These are phyloP conservation scores for Pythium guiyangense DNA, from an alignment of 352 stramenopile species.

Conservation along the genomic window DNA sequence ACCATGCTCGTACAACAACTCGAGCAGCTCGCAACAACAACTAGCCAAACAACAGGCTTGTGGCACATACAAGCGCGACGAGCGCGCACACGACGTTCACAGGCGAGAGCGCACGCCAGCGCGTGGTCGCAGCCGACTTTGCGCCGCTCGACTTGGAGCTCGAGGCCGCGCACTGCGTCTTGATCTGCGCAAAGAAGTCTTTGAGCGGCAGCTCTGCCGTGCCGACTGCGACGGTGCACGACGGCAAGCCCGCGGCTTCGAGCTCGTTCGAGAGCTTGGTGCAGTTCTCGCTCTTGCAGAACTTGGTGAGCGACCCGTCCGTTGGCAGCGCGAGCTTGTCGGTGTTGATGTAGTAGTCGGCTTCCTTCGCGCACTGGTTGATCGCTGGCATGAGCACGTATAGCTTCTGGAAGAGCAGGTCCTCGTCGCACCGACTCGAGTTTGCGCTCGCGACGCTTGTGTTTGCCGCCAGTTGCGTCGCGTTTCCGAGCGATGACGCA, in stretches of 20 bases:
- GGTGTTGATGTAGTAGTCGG: conserved; percentile 29
- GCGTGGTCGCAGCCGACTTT: background rate
- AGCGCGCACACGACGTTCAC: background rate
- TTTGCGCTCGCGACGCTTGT: background rate
- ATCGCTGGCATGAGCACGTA: conserved; percentile 46
- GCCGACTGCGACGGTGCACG: conserved; percentile 23
- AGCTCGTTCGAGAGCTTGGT: conserved; percentile 26
- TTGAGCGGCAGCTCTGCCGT: conserved; percentile 24
- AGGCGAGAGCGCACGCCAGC: background rate
- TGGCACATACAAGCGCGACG: background rate
- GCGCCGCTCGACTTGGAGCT: conserved; percentile 1
- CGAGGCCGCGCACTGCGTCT: conserved; percentile 11
- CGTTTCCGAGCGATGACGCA: background rate
- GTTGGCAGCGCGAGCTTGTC: conserved; percentile 20
- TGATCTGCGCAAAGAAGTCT: conserved; percentile 30
- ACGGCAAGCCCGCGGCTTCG: conserved; percentile 29
- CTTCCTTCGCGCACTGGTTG: conserved; percentile 34
- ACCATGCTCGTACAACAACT: background rate
- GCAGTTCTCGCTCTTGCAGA: conserved; percentile 32
- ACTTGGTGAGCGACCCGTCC: conserved; percentile 21
- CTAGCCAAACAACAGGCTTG: background rate
- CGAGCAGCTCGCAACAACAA: background rate
- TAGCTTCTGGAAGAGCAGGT: conserved; percentile 41
- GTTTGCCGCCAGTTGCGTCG: background rate
- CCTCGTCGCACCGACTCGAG: conserved; percentile 20